A percentile compares a stretch with the other conserved stretches of the same genome.
These are phyloP conservation scores for Penicillium brasilianum DNA, from an alignment of 2,329 filamentous ascomycete species.

Conservation along the genomic window DNA sequence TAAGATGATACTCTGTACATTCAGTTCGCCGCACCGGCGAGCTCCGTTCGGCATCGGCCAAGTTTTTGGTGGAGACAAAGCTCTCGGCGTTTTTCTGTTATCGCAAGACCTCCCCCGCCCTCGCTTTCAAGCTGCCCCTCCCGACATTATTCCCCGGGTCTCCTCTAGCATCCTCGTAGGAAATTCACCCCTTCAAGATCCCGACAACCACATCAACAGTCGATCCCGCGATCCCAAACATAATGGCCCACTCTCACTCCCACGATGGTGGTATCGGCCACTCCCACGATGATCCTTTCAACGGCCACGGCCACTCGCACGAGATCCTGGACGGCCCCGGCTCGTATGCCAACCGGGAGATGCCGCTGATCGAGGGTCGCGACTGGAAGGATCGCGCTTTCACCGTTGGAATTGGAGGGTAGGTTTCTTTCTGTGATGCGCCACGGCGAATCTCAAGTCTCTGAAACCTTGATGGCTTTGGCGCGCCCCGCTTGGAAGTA, in stretches of 20 bases:
- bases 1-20: not conserved
- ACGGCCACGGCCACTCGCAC: conserved; percentile 86
- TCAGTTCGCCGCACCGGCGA: conserved; percentile 23
- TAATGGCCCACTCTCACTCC: conserved; percentile 47
- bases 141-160: conserved; percentile 6
- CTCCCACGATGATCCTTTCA: conserved; percentile 61
- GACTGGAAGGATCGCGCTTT: conserved; percentile 90
- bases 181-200: conserved; percentile 1
- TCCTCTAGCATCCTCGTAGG: conserved; percentile 7
- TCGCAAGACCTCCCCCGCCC: conserved; percentile 21
- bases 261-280: conserved; percentile 46
- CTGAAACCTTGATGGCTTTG: not conserved
- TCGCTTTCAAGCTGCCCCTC: conserved; percentile 24
- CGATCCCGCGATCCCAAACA: not conserved
- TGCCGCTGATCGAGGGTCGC: conserved; percentile 88
- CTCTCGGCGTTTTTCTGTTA: conserved; percentile 27
- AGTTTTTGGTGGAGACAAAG: conserved; percentile 14
- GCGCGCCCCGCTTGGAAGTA: conserved; percentile 5
- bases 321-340: conserved; percentile 95
- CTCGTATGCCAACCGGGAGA: conserved; percentile 85
- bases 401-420: conserved; percentile 98
- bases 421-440: conserved; percentile 38
- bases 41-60: conserved; percentile 25
- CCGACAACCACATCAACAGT: not conserved
- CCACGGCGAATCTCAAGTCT: not conserved